Evolutionary conservation across 495 filamentous ascomycete species (phyloP).

Genomic region (Sporormia fimetaria): DNA sequence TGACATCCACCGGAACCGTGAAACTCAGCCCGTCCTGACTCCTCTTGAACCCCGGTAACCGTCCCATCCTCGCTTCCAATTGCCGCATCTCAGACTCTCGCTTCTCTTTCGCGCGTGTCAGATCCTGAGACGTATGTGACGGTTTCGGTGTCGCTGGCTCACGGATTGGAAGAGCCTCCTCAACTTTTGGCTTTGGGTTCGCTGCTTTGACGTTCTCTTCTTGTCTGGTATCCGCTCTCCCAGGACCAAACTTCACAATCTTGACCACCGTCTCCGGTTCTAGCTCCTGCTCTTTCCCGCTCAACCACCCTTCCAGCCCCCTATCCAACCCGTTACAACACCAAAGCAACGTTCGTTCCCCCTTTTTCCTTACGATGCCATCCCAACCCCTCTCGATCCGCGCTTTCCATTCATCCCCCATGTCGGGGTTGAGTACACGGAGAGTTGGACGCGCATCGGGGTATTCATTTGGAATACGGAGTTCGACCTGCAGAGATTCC

Average conservation of each 20-base stretch:
- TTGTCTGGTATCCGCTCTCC: no score
- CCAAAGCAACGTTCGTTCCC: slow-evolving; percentile 50
- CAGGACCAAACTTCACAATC: no score
- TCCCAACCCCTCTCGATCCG: slow-evolving; percentile 72
- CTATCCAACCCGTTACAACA: slow-evolving; percentile 65
- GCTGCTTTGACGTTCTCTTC: no score
- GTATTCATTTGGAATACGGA: slow-evolving; percentile 57
- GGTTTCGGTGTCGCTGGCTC: no score
- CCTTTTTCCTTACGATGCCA: slow-evolving; percentile 46
- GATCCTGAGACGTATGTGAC: no score
- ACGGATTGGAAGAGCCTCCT: no score
- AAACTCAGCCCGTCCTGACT: slow-evolving; percentile 59
- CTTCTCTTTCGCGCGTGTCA: no score
- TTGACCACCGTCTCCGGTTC: no score
- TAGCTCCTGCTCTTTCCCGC: no score
- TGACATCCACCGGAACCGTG: slow-evolving; percentile 61
- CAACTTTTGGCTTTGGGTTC: no score
- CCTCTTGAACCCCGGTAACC: slow-evolving; percentile 56
- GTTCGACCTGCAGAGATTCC: slow-evolving; percentile 54
- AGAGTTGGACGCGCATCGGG: slow-evolving; percentile 20
- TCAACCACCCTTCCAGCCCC: slow-evolving; percentile 61
- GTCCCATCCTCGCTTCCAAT: slow-evolving; percentile 67
- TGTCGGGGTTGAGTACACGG: slow-evolving; percentile 24
- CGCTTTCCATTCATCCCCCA: no score
- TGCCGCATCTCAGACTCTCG: no score